Conservation (phyloP, 1,284 basidiomycete species). For the Tilletia caries region DNA sequence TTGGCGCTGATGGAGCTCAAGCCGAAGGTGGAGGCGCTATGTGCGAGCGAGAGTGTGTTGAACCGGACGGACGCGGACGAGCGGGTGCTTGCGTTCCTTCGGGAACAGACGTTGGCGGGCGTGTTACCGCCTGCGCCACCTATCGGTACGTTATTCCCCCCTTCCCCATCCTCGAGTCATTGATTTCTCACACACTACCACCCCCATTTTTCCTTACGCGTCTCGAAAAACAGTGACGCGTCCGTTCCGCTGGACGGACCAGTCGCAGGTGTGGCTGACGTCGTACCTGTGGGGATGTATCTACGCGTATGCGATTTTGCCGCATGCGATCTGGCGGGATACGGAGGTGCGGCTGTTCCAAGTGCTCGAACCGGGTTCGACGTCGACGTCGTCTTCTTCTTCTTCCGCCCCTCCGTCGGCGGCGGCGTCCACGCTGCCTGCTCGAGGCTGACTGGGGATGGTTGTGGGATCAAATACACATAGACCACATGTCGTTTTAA, state of each 20-base stretch:
- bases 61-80: constrained; percentile 34
- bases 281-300: constrained; percentile 48
- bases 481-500: no score
- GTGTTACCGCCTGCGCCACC: constrained; percentile 25
- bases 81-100: constrained; percentile 37
- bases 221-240: constrained; percentile 20
- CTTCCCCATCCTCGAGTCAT: background rate
- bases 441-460: no score
- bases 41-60: constrained; percentile 23
- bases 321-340: constrained; percentile 28
- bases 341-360: constrained; percentile 21
- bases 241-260: constrained; percentile 40
- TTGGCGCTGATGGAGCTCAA: constrained; percentile 31
- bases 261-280: constrained; percentile 39
- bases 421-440: background rate
- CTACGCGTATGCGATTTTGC: constrained; percentile 33
- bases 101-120: constrained; percentile 30
- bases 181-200: background rate
- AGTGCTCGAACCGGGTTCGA: constrained; percentile 5
- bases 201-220: background rate
- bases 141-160: constrained; percentile 2
- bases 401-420: background rate
- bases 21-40: constrained; percentile 38
- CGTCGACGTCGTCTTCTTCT: background rate
- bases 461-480: no score